Base-by-base conservation (phyloP, 202 grass and related monocot genomes). In the Carex sylvatica region DNA sequence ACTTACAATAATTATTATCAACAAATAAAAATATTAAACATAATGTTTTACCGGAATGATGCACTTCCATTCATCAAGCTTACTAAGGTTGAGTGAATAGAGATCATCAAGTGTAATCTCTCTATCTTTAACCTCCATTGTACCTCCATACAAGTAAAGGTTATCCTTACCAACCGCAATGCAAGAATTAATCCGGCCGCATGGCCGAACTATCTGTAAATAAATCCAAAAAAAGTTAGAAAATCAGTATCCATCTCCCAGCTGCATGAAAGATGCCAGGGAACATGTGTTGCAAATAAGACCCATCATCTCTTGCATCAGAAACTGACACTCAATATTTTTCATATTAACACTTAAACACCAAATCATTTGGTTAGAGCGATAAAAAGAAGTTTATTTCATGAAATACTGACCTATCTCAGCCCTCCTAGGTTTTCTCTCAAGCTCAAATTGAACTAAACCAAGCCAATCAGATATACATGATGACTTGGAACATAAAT, bases 61-160 rank as follows among this genome's bases (percentile, higher is more conserved):
- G 80, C 95, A 98, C 75, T 95, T 98, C 95, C 95, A 98, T 82
- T 98, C 95, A 83, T 98, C 95, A 78, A 98, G 89, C 82, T 98
- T 98, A 70, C 92, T 95, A 67, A 98, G 95, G 80, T 98, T 98
- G 59, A 98, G 92, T 53, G 92, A 93, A 87, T 94, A 98, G 23
- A 98, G 56, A 90, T 98, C 95, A 88, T 98, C 95, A 70, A 98
- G 95, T 58, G 95, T 94, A 87, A 98, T 93, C 68, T 98, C 95
- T 88, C 80, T 90, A 88, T 98, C 95, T 86, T 93, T 98, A 14
- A 95, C 84, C 91, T 98, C 95, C 95, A 98, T 94, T 87, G 92
- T 95, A 74, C 95, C 95, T 62, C 95, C 95, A 81, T 98, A 98
- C 80, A 98, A 86, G 78, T 98, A 98, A 65, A 98, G 88, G 0